Evolutionary conservation across 2,329 filamentous ascomycete genomes (phyloP).

Genomic region (Waltergamsia citrina): DNA sequence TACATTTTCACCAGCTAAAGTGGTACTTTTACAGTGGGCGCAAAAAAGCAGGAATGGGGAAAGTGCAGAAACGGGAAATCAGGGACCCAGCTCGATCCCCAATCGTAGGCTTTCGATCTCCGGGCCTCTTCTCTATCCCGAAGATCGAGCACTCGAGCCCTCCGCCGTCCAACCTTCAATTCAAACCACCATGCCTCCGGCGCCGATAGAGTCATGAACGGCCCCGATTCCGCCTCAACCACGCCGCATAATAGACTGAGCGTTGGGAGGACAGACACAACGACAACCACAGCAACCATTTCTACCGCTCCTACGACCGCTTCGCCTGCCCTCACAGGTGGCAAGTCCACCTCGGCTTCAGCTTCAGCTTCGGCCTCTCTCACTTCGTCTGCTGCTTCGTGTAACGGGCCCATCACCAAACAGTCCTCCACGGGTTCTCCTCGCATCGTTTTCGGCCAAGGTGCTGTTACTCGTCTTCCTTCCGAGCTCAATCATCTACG

Average conservation of each 20-base stretch:
- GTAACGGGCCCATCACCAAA: not conserved
- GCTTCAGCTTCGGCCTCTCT: not conserved
- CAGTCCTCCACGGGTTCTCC: conserved; percentile 11
- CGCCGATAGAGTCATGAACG: not conserved
- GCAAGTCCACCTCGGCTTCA: not conserved
- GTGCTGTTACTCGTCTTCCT: conserved; percentile 20
- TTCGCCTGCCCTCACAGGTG: not conserved
- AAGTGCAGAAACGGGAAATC: too few species aligned
- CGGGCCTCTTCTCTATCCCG: conserved; percentile 5
- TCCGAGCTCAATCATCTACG: conserved; percentile 20
- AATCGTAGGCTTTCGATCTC: conserved; percentile 5
- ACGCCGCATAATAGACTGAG: not conserved
- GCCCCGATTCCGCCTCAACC: not conserved
- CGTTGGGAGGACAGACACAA: conserved; percentile 1
- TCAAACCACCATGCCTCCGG: conserved; percentile 1
- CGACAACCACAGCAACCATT: conserved; percentile 3
- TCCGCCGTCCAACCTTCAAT: not conserved
- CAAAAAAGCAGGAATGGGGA: too few species aligned
- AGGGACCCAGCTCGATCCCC: conserved; percentile 3
- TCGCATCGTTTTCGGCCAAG: conserved; percentile 23
- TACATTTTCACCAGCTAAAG: too few species aligned
- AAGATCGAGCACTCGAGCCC: conserved; percentile 5
- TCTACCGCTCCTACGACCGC: not conserved
- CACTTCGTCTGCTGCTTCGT: not conserved
- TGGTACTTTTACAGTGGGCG: too few species aligned